Percentiles rank a stretch among this genome's conserved stretches.
These are phyloP conservation scores for Penicillium thymicola DNA, from an alignment of 2,329 filamentous ascomycete genomes.

Conservation along the genomic window DNA sequence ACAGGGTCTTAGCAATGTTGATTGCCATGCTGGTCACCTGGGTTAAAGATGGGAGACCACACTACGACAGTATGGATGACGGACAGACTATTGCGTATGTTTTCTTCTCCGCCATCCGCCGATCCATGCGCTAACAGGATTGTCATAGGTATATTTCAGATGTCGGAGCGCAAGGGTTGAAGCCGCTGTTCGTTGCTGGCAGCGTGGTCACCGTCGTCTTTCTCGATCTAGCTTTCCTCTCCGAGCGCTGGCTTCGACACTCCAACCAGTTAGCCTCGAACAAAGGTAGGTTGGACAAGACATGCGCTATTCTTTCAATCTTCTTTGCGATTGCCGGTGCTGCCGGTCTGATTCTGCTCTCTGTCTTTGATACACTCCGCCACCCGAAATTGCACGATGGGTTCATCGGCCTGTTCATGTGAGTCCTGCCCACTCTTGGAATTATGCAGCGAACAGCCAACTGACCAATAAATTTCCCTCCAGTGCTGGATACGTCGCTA, in stretches of 20 bases:
- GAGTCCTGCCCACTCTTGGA: slow-evolving; percentile 13
- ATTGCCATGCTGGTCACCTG: slow-evolving; percentile 59
- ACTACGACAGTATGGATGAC: slow-evolving; percentile 51
- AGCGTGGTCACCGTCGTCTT: slow-evolving; percentile 66
- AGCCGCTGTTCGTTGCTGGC: slow-evolving; percentile 63
- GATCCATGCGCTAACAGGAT: not conserved
- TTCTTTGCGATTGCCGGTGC: slow-evolving; percentile 72
- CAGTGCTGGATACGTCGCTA: slow-evolving; percentile 72
- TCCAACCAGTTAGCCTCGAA: slow-evolving; percentile 74
- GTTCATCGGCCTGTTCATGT: slow-evolving; percentile 79
- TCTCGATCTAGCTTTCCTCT: slow-evolving; percentile 74
- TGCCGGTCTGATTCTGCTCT: slow-evolving; percentile 73
- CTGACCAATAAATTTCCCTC: not conserved
- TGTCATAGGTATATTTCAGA: slow-evolving; percentile 49
- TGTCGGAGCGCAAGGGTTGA: slow-evolving; percentile 56
- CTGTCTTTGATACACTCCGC: slow-evolving; percentile 77
- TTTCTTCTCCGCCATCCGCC: not conserved
- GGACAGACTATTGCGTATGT: slow-evolving; percentile 55
- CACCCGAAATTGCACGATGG: slow-evolving; percentile 67
- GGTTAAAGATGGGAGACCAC: slow-evolving; percentile 51
- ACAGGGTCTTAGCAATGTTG: slow-evolving; percentile 49
- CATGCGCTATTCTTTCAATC: slow-evolving; percentile 39
- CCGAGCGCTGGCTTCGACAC: slow-evolving; percentile 84
- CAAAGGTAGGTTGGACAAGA: slow-evolving; percentile 43
- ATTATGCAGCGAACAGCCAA: not conserved